Base-by-base conservation (phyloP, 2,329 filamentous ascomycete genomes). In the Coniella vitis region DNA sequence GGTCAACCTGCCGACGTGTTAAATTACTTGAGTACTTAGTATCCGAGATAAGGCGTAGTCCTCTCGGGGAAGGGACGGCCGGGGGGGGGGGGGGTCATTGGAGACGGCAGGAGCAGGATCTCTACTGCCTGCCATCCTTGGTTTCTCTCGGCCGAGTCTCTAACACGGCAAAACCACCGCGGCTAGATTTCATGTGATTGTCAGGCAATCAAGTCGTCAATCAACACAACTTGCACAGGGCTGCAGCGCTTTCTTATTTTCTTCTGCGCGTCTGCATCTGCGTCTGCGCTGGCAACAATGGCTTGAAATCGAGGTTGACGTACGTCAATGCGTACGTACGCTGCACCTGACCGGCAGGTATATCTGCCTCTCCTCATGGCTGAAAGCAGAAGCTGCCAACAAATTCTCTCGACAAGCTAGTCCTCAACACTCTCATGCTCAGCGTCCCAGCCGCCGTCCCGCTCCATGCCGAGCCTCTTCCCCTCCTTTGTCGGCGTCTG, bases 301-400 rank as follows among this genome's bases (percentile, higher is more conserved):
- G 25, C 25, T n/a, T n/a, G n/a, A 29, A 10, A 10, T 10, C 25
- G 25, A 29, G 25, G 39, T 40, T 44, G 39, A 48, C 39, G 47
- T 44, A 48, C 25, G n/a, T 22, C 36, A 29, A 29, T 29, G 17
- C 14, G 38, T 38, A 31, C 47, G 40, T 48, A 48, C 40, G 39
- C 47, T 43, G 22, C 34, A 48, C 47, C 36, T 25, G 40, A 43
- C 39, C n/a, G 39, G 39, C 47, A 48, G 47, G 39, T 48, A 48
- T 48, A 48, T 17, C 40, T 32, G 31, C 17, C 10, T 31, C 32
- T 25, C 16, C 22, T 40, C 36, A 19, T 35, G 32, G 36, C 47
- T 45, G 29, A 45, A 45, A 45, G 47, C 40, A 49, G 47, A 45
- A 49, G 47, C 47, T 49, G 25, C 25, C 31, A 49, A 25, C 14